Evolutionary conservation across 768 basidiomycete species (phyloP), one percentile per base, ranked within the genome.

Genomic region (Auriculariales sp.): DNA sequence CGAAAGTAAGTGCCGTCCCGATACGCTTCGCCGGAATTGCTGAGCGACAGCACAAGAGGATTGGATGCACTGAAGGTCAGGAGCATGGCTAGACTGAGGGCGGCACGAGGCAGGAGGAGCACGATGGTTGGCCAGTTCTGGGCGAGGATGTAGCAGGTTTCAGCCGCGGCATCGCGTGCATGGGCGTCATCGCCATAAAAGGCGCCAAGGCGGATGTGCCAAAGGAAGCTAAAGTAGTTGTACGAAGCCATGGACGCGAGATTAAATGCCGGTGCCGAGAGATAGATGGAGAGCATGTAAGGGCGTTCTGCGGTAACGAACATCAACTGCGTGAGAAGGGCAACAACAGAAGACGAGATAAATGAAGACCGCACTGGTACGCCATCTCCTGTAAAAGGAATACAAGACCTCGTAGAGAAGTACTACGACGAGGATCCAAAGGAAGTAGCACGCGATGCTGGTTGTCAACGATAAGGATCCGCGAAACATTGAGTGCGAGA

Each of bases 51-150:
- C 35, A 68, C 66, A 52, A 65, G 71, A 19, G 72, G 68, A 47
- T 73, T 66, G 2, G 78, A 66, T 15, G 66, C 60, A 48, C 73
- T 75, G 62, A 80, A 84, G 0, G 74, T 63, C 39, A 91, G 64
- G n/a, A 92, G 71, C 27, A 91, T 63, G 1, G 83, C 80, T 3
- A 92, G 64, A 34, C 71, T 72, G 33, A 94, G 67, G 7, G 78
- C 88, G 28, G 87, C 87, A 52, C 91, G 77, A 24, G 91, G 91
- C 17, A 94, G 67, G 34, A 92, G 73, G n/a, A 89, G 72, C 7
- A 78, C 73, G 34, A 92, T 78, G 0, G 84, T 87, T 3, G 90
- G 83, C 30, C 83, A 61, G 59, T 91, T 89, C 67, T 94, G 91
- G 1, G 89, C 79, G 55, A 86, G 84, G 58, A 78, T 78, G 69